A percentile compares a stretch with the other conserved stretches of the same genome.
Conservation (phyloP, 257 asterid genomes). For the Linderniella brevidens region DNA sequence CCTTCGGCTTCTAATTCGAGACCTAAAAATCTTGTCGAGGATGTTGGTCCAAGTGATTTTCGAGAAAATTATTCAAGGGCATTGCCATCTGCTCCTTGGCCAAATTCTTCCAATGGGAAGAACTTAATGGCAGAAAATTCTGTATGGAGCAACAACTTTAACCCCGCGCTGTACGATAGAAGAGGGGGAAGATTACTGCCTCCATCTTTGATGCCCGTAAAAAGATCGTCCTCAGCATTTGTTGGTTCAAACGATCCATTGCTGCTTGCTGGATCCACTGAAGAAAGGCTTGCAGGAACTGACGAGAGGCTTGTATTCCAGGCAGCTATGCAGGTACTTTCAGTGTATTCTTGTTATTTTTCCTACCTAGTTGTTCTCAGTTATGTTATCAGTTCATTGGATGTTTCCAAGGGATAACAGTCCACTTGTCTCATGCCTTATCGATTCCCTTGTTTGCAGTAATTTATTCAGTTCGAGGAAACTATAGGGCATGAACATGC, state of each 20-base stretch:
- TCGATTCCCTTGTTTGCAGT: too few relatives aligned
- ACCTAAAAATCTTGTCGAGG: constrained; percentile 23
- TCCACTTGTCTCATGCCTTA: too few relatives aligned
- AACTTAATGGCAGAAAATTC: constrained; percentile 16
- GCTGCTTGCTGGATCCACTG: constrained; percentile 40
- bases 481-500: too few relatives aligned
- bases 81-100: constrained; percentile 22
- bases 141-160: constrained; percentile 16
- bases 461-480: too few relatives aligned
- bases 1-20: constrained; percentile 20
- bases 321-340: constrained; percentile 88
- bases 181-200: constrained; percentile 52
- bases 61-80: constrained; percentile 28
- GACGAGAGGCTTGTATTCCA: constrained; percentile 83
- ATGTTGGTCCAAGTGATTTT: constrained; percentile 31
- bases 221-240: constrained; percentile 25
- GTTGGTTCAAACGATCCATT: constrained; percentile 30
- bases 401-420: background rate
- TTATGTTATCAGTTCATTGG: background rate
- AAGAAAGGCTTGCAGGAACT: constrained; percentile 55
- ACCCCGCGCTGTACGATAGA: constrained; percentile 23
- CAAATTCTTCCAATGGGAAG: constrained; percentile 25
- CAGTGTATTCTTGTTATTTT: constrained; percentile 6
- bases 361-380: constrained; percentile 9
- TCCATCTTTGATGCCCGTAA: constrained; percentile 29